Evolutionary conservation across 768 basidiomycete genomes (phyloP).

Genomic region (Russula abietina): DNA sequence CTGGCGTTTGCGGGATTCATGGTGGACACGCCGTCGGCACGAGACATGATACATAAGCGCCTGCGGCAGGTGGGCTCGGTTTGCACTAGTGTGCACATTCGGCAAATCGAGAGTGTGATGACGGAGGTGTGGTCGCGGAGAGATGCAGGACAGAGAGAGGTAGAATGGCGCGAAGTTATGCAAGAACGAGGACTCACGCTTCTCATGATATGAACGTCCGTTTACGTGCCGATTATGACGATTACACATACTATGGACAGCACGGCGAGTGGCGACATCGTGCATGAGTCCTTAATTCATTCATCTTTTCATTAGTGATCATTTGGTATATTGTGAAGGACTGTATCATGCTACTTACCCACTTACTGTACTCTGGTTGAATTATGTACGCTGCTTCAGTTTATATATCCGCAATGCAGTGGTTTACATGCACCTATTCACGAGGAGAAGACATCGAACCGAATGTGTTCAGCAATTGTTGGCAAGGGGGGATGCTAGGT

Average conservation of each 20-base stretch:
- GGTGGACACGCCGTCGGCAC: slow-evolving; percentile 16
- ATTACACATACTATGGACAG: slow-evolving; percentile 12
- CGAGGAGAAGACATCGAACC: neutral
- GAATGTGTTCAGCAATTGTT: neutral
- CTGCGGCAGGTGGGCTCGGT: slow-evolving; percentile 17
- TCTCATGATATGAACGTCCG: slow-evolving; percentile 22
- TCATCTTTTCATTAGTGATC: slow-evolving; percentile 11
- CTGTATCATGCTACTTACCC: slow-evolving; percentile 5
- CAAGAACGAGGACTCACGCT: slow-evolving; percentile 24
- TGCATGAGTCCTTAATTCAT: slow-evolving; percentile 14
- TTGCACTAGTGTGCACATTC: slow-evolving; percentile 16
- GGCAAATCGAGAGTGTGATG: slow-evolving; percentile 21
- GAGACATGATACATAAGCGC: slow-evolving; percentile 19
- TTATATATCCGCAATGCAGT: slow-evolving; percentile 22
- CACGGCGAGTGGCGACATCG: neutral
- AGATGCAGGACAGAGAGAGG: slow-evolving; percentile 14
- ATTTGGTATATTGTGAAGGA: slow-evolving; percentile 13
- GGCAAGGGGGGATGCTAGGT: neutral
- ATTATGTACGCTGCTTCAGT: slow-evolving; percentile 22
- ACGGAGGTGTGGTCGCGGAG: slow-evolving; percentile 23
- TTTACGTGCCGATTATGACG: neutral
- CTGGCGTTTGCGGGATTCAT: slow-evolving; percentile 20
- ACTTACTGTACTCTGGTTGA: slow-evolving; percentile 18
- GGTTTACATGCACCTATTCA: neutral
- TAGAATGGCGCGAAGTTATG: slow-evolving; percentile 26